Evolutionary conservation across 2,329 filamentous ascomycete genomes (phyloP).

Genomic region (Pseudocercospora fijiensis): DNA sequence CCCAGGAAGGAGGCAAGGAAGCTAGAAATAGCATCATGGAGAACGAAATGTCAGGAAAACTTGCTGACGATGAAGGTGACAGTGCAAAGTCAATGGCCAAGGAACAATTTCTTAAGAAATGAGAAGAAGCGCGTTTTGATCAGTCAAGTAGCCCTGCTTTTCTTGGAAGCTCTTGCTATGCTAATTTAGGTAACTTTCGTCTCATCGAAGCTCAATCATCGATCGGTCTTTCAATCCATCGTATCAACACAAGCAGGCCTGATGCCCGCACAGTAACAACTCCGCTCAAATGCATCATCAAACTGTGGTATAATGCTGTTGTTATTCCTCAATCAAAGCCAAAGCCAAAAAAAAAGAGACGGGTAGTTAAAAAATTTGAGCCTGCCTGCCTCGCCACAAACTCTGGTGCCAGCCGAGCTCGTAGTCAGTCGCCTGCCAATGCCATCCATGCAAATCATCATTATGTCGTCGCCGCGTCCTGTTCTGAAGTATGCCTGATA

Average conservation of each 20-base stretch:
- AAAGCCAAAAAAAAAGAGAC: background rate
- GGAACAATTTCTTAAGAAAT: background rate
- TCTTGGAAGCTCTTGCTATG: background rate
- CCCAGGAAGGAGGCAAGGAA: too few relatives aligned
- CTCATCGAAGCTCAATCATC: background rate
- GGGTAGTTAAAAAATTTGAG: background rate
- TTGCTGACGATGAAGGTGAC: background rate
- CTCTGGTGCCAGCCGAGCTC: slow-evolving; percentile 18
- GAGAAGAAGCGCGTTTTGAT: background rate
- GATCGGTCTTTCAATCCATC: too few relatives aligned
- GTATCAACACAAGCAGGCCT: slow-evolving; percentile 2
- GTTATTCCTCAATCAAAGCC: background rate
- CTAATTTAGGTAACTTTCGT: background rate
- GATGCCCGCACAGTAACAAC: slow-evolving; percentile 1
- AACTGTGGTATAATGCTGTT: slow-evolving; percentile 21
- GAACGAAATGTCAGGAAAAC: background rate
- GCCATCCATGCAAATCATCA: slow-evolving; percentile 12
- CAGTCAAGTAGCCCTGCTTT: background rate
- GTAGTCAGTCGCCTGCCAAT: slow-evolving; percentile 1
- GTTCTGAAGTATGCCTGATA: slow-evolving; percentile 9
- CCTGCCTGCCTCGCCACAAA: slow-evolving; percentile 3
- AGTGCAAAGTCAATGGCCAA: background rate
- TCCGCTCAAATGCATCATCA: slow-evolving; percentile 16
- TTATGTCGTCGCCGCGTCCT: slow-evolving; percentile 11
- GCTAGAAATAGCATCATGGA: background rate